Evolutionary conservation across 306 rosid genomes (phyloP), one percentile per base, ranked within the genome.

Genomic region (Hylodesmum podocarpum): DNA sequence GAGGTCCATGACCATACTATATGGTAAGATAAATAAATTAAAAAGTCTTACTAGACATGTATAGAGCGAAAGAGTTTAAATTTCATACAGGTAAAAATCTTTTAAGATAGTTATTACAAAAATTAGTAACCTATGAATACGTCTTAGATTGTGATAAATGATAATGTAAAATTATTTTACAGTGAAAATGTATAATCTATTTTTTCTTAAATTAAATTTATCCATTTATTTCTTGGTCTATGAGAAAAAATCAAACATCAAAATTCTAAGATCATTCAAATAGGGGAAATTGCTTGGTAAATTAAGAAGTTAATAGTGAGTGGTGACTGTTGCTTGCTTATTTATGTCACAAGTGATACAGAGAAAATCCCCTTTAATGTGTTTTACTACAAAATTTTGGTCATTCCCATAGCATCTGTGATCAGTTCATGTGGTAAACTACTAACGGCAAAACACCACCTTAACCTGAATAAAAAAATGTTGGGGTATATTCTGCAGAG

Each of bases 361-460:
- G 9, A 10, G 49, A n/a, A 50, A 34, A 50, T 12, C 4, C 29
- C 21, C 15, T 19, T 51, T 51, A 5, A 11, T 21, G 53, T 61
- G 72, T 49, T 37, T 62, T 27, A 63, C 50, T 19, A 40, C 14
- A 41, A 36, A 50, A 34, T 34, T 50, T 79, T 50, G 25, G 66
- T 28, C 58, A 65, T 59, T 37, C 11, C 25, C 27, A 31, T 63
- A 46, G 65, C 76, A 69, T 58, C 31, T 21, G 24, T 8, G 57
- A 55, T 24, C 66, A 43, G 58, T 55, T 64, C 82, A 65, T 84
- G 70, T 70, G 78, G 63, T 37, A 69, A 75, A 50, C 59, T 76
- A 27, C 57, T 54, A 63, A 64, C 57, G 41, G 71, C 55, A 66
- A 63, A 53, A 69, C 51, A 66, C 41, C 72, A 43, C 62, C 39